Evolutionary conservation across 495 filamentous ascomycete genomes (phyloP), one percentile per base, ranked within the genome.

Genomic region (Penicillium subrubescens): DNA sequence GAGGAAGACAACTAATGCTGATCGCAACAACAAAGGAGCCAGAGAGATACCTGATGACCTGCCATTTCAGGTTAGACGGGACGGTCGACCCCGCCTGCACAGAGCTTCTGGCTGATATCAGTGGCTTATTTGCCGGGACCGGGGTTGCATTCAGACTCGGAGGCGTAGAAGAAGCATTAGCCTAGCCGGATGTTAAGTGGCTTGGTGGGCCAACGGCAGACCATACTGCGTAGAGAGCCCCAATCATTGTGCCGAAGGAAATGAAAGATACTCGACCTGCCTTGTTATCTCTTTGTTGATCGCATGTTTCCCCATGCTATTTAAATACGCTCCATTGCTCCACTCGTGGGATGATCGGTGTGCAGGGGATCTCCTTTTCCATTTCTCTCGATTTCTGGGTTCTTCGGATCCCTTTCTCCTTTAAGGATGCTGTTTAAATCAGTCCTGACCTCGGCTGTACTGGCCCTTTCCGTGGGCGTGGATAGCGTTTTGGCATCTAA

Each of bases 361-460:
- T 56, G 53, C 29, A 19, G 31, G 53, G 33, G 33, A 31, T 17
- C 25, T 55, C 31, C 59, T 53, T 39, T 39, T 60, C 46, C 46
- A 19, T 41, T 46, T 46, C 41, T 11, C 43, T 34, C 23, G 31
- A 25, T 4, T 14, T 41, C 35, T 39, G 53, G 37, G n/a, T 56
- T 34, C 44, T 17, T 17, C 37, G 27, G 31, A 34, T n/a, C 34
- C 43, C 21, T 5, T 23, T 14, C 2, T 51, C 5, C 33, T 14
- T 23, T 8, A 54, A 72, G 31, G 33, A 79, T 80, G 77, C 59
- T 70, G 57, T 67, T 79, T 39, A 72, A 66, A 59, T 67, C 70
- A 10, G 19, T 77, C 10, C 19, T 81, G 57, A 72, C 73, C 25
- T 63, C 73, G 55, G 70, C 72, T 31, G 48, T 74, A 19, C 33